These are phyloP conservation scores for Penicillium crystallinum DNA, from an alignment of 495 filamentous ascomycete species.

Conservation along the genomic window DNA sequence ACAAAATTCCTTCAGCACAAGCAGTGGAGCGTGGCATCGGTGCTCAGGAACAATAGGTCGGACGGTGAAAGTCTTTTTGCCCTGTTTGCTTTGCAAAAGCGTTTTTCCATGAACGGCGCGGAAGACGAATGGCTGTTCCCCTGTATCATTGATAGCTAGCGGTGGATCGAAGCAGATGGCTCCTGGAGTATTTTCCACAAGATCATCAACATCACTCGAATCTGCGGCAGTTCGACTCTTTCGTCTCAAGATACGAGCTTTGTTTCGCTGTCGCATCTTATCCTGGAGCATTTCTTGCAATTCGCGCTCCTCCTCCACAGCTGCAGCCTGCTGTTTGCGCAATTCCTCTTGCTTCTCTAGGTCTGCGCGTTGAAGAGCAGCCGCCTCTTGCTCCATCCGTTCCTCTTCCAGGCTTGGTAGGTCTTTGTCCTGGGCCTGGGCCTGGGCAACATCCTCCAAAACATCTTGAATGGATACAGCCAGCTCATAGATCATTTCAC, in stretches of 20 bases:
- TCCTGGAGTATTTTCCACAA: conserved; percentile 36
- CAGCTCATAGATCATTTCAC: conserved; percentile 88
- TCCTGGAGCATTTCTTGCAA: conserved; percentile 72
- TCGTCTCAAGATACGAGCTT: conserved; percentile 30
- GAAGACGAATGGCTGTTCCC: conserved; percentile 54
- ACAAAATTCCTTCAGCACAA: conserved; percentile 61
- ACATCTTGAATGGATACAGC: conserved; percentile 79
- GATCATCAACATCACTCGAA: conserved; percentile 24
- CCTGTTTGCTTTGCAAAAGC: conserved; percentile 50
- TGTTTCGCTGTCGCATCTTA: conserved; percentile 54
- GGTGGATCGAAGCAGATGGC: conserved; percentile 67
- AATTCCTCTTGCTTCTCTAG: conserved; percentile 49
- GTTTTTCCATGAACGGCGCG: conserved; percentile 59
- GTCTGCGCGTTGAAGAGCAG: conserved; percentile 49
- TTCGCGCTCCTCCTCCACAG: conserved; percentile 66
- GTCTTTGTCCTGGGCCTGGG: conserved; percentile 62
- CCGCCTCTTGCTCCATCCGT: conserved; percentile 63
- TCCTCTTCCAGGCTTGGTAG: conserved; percentile 88
- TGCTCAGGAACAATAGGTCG: conserved; percentile 54
- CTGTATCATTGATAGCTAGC: conserved; percentile 53
- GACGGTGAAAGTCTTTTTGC: conserved; percentile 60
- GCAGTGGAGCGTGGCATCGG: conserved; percentile 46
- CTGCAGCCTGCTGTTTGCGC: conserved; percentile 50
- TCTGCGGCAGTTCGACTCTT: conserved; percentile 38
- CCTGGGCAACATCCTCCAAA: conserved; percentile 77